These are phyloP conservation scores for Fomitopsis palustris DNA, from an alignment of 1,284 basidiomycete species.

Conservation along the genomic window DNA sequence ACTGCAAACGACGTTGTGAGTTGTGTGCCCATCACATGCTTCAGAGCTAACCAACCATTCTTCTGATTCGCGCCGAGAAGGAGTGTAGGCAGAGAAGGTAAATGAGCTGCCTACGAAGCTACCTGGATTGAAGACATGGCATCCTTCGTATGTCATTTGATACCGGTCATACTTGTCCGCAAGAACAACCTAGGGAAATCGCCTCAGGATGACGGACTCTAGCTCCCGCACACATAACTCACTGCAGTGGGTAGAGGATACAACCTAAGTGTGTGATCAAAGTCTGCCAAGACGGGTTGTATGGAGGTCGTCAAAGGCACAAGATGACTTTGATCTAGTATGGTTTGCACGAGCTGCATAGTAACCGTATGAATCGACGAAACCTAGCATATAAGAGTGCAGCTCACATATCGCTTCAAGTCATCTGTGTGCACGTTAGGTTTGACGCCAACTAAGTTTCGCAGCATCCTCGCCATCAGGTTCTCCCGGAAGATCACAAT, in stretches of 20 bases:
- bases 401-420: conserved; percentile 81
- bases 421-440: conserved; percentile 71
- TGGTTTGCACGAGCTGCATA: conserved; percentile 84
- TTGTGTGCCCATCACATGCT: too few species aligned
- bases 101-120: conserved; percentile 79
- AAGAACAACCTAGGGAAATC: conserved; percentile 74
- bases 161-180: conserved; percentile 97
- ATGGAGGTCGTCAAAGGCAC: conserved; percentile 81
- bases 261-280: conserved; percentile 88
- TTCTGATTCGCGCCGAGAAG: conserved; percentile 72
- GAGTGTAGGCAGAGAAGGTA: conserved; percentile 87
- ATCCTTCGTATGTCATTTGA: conserved; percentile 96
- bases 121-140: conserved; percentile 98
- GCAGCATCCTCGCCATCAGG: conserved; percentile 89
- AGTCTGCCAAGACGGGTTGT: conserved; percentile 88
- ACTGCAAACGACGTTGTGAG: not conserved
- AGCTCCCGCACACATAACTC: too few species aligned
- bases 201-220: conserved; percentile 8
- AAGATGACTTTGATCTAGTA: conserved; percentile 91
- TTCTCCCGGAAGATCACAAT: conserved; percentile 94
- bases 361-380: too few species aligned
- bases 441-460: conserved; percentile 88
- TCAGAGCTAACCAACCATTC: conserved; percentile 53
- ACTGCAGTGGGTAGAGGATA: conserved; percentile 95
- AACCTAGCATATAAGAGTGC: not conserved